Evolutionary conservation across 305 asterid species (phyloP), one percentile per base, ranked within the genome.

Genomic region (Plantago lanceolata): DNA sequence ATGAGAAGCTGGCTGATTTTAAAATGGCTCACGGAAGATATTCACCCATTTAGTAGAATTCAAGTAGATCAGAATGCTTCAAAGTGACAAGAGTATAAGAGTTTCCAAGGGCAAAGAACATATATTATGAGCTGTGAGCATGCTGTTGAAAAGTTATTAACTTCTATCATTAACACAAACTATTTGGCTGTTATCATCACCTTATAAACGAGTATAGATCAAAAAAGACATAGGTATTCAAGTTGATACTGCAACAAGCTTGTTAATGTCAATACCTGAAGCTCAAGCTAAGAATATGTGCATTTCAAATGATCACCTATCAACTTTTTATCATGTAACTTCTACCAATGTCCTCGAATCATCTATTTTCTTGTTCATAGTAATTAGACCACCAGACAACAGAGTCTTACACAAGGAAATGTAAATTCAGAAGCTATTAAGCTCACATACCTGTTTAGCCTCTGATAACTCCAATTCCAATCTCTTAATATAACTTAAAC

Each of bases 381-480:
- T 8, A 33, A 33, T 5, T 33, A 7, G 11, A 5, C 7, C 11
- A 33, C 40, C 40, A 33, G 8, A 33, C 9, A 11, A 66, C 7
- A 4, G 26, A 66, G 20, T 4, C 37, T 40, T 6, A 1, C 44
- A 40, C 35, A 51, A 20, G 16, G 37, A 15, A 56, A 57, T 66
- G 33, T 17, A 5, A 31, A 5, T 31, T 40, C 48, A 48, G 33
- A 73, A 18, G 6, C 4, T 33, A 37, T 52, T 11, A 28, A 68
- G 53, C 28, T 50, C 57, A 74, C 69, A 66, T 75, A 92, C 98
- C 97, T 89, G 82, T 70, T 85, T 81, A 54, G 79, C 85, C 13
- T 74, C 67, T 28, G 83, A 77, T 68, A 89, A 71, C 82, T 89
- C 87, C 56, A 67, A 67, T 71, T 92, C 94, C 71, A 92, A 76